phyloP scores from a whole-genome alignment of 2,329 filamentous ascomycete genomes.

The Zymoseptoria crescenta region DNA sequence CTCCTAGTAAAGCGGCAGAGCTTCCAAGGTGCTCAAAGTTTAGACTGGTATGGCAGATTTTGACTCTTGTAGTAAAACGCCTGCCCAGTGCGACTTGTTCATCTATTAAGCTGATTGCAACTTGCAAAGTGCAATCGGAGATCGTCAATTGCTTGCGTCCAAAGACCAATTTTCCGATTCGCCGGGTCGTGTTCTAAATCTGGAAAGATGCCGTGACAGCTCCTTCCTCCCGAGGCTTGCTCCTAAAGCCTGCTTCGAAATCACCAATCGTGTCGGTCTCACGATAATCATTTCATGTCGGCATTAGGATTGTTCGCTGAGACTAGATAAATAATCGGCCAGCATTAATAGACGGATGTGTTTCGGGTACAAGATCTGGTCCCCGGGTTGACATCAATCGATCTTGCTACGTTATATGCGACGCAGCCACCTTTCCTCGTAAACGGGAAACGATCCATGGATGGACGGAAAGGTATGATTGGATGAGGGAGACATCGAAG shows the following conservation, averaged over 20 bases:
- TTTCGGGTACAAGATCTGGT: not conserved
- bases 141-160: not conserved
- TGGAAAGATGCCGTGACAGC: not conserved
- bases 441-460: not conserved
- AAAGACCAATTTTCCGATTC: not conserved
- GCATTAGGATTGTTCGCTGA: not conserved
- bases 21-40: not conserved
- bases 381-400: not conserved
- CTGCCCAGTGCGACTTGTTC: not conserved
- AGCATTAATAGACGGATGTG: not conserved
- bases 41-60: not conserved
- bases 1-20: not conserved
- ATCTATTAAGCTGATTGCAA: not conserved
- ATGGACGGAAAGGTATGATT: not conserved
- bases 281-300: not conserved
- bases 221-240: not conserved
- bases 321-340: not conserved
- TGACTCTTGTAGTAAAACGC: not conserved
- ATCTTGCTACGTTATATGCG: not conserved
- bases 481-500: not conserved
- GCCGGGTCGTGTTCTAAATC: not conserved
- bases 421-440: not conserved
- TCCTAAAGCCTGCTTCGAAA: not conserved
- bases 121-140: not conserved
- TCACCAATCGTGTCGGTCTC: not conserved